These are phyloP conservation scores for Eutypa lata DNA, from an alignment of 2,329 filamentous ascomycete genomes.

Conservation along the genomic window DNA sequence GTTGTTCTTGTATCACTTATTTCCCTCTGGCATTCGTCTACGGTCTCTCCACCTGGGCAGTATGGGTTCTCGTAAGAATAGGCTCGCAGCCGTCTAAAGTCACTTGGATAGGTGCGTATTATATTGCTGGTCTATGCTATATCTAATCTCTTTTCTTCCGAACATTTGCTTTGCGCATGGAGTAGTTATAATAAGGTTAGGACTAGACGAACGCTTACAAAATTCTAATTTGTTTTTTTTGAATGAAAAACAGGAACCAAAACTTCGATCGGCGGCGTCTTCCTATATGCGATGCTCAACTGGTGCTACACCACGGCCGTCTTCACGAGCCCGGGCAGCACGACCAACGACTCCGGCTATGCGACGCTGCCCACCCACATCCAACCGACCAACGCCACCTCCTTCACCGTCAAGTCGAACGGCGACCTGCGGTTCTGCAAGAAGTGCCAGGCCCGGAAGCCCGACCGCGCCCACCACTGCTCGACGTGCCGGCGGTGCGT, in stretches of 20 bases:
- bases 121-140: too few relatives aligned
- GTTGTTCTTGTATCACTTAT: conserved; percentile 75
- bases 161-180: conserved; percentile 13
- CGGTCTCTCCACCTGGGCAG: conserved; percentile 84
- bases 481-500: conserved; percentile 92
- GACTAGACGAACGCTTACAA: conserved; percentile 6
- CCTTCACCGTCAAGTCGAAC: conserved; percentile 88
- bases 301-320: conserved; percentile 90
- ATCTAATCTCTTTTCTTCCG: too few relatives aligned
- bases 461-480: conserved; percentile 95
- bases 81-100: conserved; percentile 54
- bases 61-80: conserved; percentile 80
- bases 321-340: conserved; percentile 83
- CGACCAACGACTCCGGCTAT: conserved; percentile 66
- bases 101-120: conserved; percentile 57
- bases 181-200: conserved; percentile 5
- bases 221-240: too few relatives aligned
- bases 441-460: conserved; percentile 93
- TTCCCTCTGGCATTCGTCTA: conserved; percentile 91
- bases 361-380: conserved; percentile 76
- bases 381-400: conserved; percentile 57
- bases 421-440: conserved; percentile 91
- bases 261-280: conserved; percentile 61
- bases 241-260: conserved; percentile 46
- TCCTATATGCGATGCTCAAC: conserved; percentile 76